Percentiles rank a stretch among this genome's conserved stretches.
These are phyloP conservation scores for Rutstroemia sp. DNA, from an alignment of 2,329 filamentous ascomycete genomes.

Conservation along the genomic window DNA sequence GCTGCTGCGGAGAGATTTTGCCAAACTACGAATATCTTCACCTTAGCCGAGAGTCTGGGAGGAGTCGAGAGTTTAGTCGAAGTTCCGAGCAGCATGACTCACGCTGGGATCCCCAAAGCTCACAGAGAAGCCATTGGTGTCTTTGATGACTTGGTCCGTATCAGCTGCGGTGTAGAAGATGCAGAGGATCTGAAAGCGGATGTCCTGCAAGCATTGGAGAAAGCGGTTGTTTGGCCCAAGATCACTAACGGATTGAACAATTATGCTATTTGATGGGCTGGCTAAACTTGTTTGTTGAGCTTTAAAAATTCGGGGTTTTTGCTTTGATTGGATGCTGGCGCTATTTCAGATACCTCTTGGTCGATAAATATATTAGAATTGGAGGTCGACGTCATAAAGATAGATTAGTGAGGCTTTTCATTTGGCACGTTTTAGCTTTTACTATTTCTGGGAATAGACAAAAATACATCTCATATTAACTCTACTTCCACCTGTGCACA, in stretches of 20 bases:
- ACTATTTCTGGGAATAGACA: too few relatives aligned
- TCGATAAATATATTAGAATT: too few relatives aligned
- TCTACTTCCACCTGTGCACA: too few relatives aligned
- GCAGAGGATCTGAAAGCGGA: slow-evolving; percentile 75
- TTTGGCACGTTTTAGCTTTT: too few relatives aligned
- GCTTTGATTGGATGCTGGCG: background rate
- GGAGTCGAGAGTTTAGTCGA: slow-evolving; percentile 90
- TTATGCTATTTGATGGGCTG: background rate
- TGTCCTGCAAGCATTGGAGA: slow-evolving; percentile 74
- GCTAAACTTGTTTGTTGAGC: background rate
- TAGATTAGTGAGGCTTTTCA: too few relatives aligned
- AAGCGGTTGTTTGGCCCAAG: slow-evolving; percentile 47
- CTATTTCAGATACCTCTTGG: too few relatives aligned
- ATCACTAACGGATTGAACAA: slow-evolving; percentile 23
- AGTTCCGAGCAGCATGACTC: slow-evolving; percentile 92
- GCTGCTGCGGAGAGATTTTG: slow-evolving; percentile 88
- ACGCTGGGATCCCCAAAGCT: slow-evolving; percentile 86
- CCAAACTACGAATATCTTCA: slow-evolving; percentile 82
- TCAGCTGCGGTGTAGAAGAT: slow-evolving; percentile 94
- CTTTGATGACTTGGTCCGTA: slow-evolving; percentile 85
- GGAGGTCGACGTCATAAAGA: too few relatives aligned
- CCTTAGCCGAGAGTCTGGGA: slow-evolving; percentile 84
- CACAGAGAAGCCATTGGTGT: slow-evolving; percentile 89
- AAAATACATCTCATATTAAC: too few relatives aligned
- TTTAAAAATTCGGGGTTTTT: background rate